phyloP scores from a whole-genome alignment of 2,329 filamentous ascomycete genomes.

The Pseudogymnoascus sp. region DNA sequence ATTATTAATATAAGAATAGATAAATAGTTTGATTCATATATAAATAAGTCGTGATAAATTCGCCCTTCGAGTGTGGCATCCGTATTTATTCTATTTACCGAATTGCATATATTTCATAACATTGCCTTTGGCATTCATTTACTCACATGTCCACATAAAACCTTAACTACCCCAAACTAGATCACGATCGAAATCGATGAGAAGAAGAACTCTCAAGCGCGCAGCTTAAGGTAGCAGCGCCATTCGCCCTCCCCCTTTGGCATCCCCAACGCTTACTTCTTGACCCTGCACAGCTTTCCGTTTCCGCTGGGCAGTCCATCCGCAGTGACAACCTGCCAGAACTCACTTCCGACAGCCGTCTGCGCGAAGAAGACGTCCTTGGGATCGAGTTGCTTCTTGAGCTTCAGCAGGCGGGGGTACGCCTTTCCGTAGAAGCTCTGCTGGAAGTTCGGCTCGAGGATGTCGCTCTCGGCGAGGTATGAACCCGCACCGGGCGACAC shows the following conservation, averaged over 20 bases:
- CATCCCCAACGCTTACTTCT: background rate
- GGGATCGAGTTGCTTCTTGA: slow-evolving; percentile 47
- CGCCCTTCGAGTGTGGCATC: background rate
- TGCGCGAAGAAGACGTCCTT: slow-evolving; percentile 34
- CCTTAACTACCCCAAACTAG: slow-evolving; percentile 4
- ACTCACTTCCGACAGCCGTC: slow-evolving; percentile 20
- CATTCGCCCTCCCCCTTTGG: background rate
- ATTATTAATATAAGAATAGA: background rate
- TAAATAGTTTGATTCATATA: background rate
- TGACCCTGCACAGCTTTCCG: slow-evolving; percentile 18
- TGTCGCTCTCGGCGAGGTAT: slow-evolving; percentile 47
- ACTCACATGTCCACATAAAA: background rate
- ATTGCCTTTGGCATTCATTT: background rate
- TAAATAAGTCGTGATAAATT: background rate
- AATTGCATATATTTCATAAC: background rate
- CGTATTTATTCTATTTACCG: background rate
- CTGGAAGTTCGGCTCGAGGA: slow-evolving; percentile 37
- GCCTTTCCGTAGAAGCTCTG: slow-evolving; percentile 21
- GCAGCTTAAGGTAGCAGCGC: background rate
- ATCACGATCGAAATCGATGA: background rate
- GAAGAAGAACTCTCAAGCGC: slow-evolving; percentile 3
- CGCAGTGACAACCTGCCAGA: slow-evolving; percentile 15
- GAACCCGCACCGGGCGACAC: slow-evolving; percentile 31
- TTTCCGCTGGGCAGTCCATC: slow-evolving; percentile 18
- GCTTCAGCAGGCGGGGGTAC: slow-evolving; percentile 34